These are phyloP conservation scores for Oryza australiensis DNA, from an alignment of 176 grass and related monocot species.

Conservation along the genomic window DNA sequence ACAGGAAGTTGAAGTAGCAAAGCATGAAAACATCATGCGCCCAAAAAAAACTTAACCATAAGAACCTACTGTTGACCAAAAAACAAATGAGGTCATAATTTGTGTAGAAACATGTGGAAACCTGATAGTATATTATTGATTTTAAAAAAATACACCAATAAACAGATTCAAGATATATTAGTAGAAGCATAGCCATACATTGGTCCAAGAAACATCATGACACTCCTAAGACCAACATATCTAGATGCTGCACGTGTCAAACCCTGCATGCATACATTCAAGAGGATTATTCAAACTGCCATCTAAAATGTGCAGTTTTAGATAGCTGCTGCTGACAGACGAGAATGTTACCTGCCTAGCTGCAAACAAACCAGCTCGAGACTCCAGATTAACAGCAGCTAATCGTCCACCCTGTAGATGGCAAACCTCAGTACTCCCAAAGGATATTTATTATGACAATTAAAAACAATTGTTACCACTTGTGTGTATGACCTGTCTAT, in stretches of 20 bases:
- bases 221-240: constrained; percentile 79
- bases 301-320: background rate
- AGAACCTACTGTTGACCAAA: background rate
- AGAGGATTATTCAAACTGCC: constrained; percentile 7
- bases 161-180: constrained; percentile 1
- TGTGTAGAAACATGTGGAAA: background rate
- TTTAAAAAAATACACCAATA: background rate
- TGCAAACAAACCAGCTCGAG: constrained; percentile 71
- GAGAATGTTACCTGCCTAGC: constrained; percentile 72
- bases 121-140: background rate
- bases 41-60: background rate
- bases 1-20: background rate
- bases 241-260: constrained; percentile 69
- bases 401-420: constrained; percentile 72
- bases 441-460: background rate
- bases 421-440: constrained; percentile 13
- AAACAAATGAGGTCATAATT: background rate
- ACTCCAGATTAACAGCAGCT: constrained; percentile 79
- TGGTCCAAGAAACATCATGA: constrained; percentile 87
- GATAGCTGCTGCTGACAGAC: constrained; percentile 23
- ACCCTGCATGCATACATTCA: constrained; percentile 57
- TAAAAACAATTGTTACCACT: background rate
- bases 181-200: constrained; percentile 65
- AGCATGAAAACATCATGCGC: background rate
- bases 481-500: background rate